These are phyloP conservation scores for Fusarium avenaceum DNA, from an alignment of 2,329 filamentous ascomycete genomes.

Conservation along the genomic window DNA sequence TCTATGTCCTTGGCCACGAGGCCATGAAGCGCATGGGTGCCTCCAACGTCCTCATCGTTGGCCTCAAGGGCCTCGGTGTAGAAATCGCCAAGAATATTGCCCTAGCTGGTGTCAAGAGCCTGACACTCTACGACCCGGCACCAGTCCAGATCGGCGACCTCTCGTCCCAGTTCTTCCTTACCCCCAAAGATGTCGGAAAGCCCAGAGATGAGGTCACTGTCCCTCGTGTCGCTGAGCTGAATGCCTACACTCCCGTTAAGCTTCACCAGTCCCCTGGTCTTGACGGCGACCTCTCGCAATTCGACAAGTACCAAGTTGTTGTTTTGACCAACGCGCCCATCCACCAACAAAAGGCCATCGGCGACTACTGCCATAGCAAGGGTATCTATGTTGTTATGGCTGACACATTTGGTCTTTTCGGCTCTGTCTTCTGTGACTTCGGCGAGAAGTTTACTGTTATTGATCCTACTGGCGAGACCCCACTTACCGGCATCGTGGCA, in stretches of 20 bases:
- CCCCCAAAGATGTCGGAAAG: constrained; percentile 88
- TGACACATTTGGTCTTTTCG: constrained; percentile 94
- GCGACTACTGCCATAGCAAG: constrained; percentile 94
- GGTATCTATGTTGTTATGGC: constrained; percentile 90
- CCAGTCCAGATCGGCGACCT: constrained; percentile 88
- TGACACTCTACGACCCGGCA: constrained; percentile 91
- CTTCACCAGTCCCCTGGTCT: constrained; percentile 77
- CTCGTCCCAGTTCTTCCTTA: constrained; percentile 97
- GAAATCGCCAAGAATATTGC: constrained; percentile 99
- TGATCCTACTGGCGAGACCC: constrained; percentile 91
- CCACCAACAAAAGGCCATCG: constrained; percentile 83
- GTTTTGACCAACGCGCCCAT: constrained; percentile 89
- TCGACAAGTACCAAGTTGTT: constrained; percentile 92
- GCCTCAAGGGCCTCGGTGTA: constrained; percentile 92
- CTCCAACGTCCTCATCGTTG: constrained; percentile 92
- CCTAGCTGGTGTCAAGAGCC: constrained; percentile 96
- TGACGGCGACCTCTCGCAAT: constrained; percentile 80
- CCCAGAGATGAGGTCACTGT: constrained; percentile 88
- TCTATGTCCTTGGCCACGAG: constrained; percentile 78
- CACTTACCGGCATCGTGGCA: constrained; percentile 88
- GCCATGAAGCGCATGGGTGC: constrained; percentile 99
- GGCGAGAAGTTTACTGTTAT: constrained; percentile 92
- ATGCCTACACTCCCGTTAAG: constrained; percentile 92
- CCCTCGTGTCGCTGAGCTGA: constrained; percentile 92
- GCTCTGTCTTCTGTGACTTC: constrained; percentile 97